These are phyloP conservation scores for Maudiozyma pseudohumilis DNA, from an alignment of 805 yeast species.

Conservation along the genomic window DNA sequence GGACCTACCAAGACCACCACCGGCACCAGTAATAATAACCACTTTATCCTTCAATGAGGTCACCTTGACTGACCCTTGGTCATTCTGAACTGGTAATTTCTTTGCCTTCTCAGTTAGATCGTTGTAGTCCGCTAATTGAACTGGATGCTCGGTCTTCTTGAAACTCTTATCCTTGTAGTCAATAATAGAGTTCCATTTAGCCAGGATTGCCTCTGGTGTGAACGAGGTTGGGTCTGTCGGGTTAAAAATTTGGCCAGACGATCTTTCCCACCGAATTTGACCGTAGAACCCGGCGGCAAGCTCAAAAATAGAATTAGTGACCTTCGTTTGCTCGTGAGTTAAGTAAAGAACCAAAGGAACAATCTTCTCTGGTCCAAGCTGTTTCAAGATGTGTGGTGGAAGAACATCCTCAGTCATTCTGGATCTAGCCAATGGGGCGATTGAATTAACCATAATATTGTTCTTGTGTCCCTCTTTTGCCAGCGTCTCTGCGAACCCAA, in stretches of 20 bases:
- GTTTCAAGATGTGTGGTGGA: conserved; percentile 76
- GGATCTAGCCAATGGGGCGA: conserved; percentile 92
- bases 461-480: conserved; percentile 87
- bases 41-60: conserved; percentile 66
- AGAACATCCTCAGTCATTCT: conserved; percentile 90
- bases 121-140: conserved; percentile 60
- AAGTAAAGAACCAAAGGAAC: conserved; percentile 85
- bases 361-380: conserved; percentile 75
- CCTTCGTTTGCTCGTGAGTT: conserved; percentile 51
- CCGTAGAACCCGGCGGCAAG: conserved; percentile 91
- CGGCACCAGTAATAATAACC: conserved; percentile 90
- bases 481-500: conserved; percentile 87
- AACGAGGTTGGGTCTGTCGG: conserved; percentile 50
- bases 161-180: conserved; percentile 52
- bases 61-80: conserved; percentile 47
- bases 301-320: conserved; percentile 74
- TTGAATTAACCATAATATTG: conserved; percentile 75
- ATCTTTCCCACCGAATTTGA: conserved; percentile 91
- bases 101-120: conserved; percentile 44
- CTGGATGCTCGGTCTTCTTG: conserved; percentile 56
- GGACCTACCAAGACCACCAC: conserved; percentile 86
- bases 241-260: conserved; percentile 75
- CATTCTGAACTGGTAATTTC: conserved; percentile 40
- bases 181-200: conserved; percentile 51
- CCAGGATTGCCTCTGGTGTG: conserved; percentile 77